Percentiles rank a stretch among this genome's conserved stretches.
These are phyloP conservation scores for Nicotiana undulata DNA, from an alignment of 257 asterid genomes.

Conservation along the genomic window DNA sequence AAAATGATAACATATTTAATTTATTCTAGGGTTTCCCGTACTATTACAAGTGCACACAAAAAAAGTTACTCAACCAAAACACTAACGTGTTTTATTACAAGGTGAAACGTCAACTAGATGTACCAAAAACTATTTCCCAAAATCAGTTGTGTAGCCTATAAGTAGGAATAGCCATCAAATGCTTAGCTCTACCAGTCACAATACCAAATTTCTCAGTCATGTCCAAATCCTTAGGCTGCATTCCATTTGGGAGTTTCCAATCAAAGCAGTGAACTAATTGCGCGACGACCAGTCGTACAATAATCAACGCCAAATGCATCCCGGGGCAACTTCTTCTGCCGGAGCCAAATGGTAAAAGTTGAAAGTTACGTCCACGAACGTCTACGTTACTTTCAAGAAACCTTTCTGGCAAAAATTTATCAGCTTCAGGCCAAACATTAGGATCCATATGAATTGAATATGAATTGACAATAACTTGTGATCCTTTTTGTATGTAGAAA, in stretches of 20 bases:
- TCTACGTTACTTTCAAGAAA: slow-evolving; percentile 34
- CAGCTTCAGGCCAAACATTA: slow-evolving; percentile 33
- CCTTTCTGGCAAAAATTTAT: slow-evolving; percentile 47
- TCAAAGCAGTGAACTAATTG: slow-evolving; percentile 56
- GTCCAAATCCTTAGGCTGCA: slow-evolving; percentile 33
- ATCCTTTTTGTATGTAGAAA: slow-evolving; percentile 31
- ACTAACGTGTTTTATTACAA: background rate
- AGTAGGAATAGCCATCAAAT: slow-evolving; percentile 18
- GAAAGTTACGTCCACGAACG: slow-evolving; percentile 36
- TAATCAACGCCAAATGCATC: slow-evolving; percentile 34
- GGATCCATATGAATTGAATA: slow-evolving; percentile 46
- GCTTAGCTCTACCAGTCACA: slow-evolving; percentile 21
- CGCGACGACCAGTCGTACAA: slow-evolving; percentile 36
- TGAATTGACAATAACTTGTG: slow-evolving; percentile 32
- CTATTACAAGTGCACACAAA: background rate
- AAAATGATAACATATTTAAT: background rate
- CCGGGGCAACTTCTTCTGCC: slow-evolving; percentile 60
- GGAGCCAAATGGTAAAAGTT: slow-evolving; percentile 47
- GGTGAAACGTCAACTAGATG: background rate
- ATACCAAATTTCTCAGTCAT: slow-evolving; percentile 41
- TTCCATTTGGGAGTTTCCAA: slow-evolving; percentile 42
- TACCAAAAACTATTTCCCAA: background rate
- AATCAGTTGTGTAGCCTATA: slow-evolving; percentile 11
- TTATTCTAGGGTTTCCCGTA: background rate
- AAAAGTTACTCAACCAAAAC: background rate